Conservation (phyloP, 768 basidiomycete species). For the Russula earlei region DNA sequence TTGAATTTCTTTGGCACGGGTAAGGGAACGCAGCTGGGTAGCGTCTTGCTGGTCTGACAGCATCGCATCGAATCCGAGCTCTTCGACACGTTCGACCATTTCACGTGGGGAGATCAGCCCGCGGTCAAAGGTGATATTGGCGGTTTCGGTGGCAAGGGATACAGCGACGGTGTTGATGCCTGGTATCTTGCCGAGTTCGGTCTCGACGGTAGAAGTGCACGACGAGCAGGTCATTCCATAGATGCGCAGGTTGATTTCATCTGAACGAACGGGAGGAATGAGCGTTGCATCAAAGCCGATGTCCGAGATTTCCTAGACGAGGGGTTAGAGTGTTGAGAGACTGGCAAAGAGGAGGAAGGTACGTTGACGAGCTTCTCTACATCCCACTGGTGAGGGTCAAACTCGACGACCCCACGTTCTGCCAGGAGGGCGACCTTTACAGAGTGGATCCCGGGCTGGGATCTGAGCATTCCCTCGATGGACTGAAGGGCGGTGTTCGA, state of each 20-base stretch:
- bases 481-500: slow-evolving; percentile 36
- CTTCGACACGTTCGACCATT: slow-evolving; percentile 79
- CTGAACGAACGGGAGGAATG: slow-evolving; percentile 54
- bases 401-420: slow-evolving; percentile 87
- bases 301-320: slow-evolving; percentile 75
- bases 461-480: slow-evolving; percentile 75
- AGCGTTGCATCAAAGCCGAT: slow-evolving; percentile 85
- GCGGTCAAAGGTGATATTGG: slow-evolving; percentile 69
- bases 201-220: slow-evolving; percentile 71
- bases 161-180: slow-evolving; percentile 41
- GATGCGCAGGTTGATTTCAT: slow-evolving; percentile 65
- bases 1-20: slow-evolving; percentile 81
- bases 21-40: slow-evolving; percentile 79
- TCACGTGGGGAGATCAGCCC: slow-evolving; percentile 68
- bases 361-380: slow-evolving; percentile 71
- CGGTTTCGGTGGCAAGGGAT: slow-evolving; percentile 67
- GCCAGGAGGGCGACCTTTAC: slow-evolving; percentile 96
- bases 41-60: slow-evolving; percentile 71
- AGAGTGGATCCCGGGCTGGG: slow-evolving; percentile 81
- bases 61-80: slow-evolving; percentile 86
- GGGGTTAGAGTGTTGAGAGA: background rate
- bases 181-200: slow-evolving; percentile 44
- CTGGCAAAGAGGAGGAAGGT: no score
- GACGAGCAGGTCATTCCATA: slow-evolving; percentile 90
- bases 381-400: slow-evolving; percentile 75